phyloP scores from a whole-genome alignment of 2,329 filamentous ascomycete genomes.

The Chrysosporium queenslandicum region DNA sequence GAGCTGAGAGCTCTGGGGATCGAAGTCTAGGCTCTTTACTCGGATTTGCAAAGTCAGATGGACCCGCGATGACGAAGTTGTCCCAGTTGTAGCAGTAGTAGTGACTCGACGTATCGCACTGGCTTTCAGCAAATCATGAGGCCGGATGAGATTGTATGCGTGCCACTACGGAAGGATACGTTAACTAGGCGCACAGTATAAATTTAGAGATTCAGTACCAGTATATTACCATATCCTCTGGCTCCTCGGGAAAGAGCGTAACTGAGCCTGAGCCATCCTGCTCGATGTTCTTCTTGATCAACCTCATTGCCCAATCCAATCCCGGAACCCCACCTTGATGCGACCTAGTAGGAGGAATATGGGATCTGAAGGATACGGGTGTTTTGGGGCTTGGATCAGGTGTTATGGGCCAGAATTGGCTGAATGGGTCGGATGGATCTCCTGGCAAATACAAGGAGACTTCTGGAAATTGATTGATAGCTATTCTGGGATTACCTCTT shows the following conservation, averaged over 20 bases:
- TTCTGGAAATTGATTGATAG: not conserved
- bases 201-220: not conserved
- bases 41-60: conserved; percentile 55
- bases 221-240: conserved; percentile 60
- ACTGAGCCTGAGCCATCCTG: conserved; percentile 56
- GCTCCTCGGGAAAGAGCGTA: conserved; percentile 59
- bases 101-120: conserved; percentile 57
- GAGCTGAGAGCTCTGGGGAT: conserved; percentile 56
- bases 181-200: not conserved
- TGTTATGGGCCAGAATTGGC: not conserved
- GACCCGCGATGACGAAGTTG: conserved; percentile 53
- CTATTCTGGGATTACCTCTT: no score
- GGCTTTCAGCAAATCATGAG: conserved; percentile 54
- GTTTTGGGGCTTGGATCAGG: not conserved
- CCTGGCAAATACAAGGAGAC: not conserved
- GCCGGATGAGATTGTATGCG: conserved; percentile 61
- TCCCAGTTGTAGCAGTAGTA: conserved; percentile 47
- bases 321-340: not conserved
- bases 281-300: conserved; percentile 58
- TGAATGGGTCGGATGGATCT: not conserved
- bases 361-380: not conserved
- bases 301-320: conserved; percentile 43
- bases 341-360: not conserved
- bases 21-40: conserved; percentile 59
- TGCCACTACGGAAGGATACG: conserved; percentile 49